phyloP scores from a whole-genome alignment of 352 stramenopile species.

The Aphanomyces stellatus region DNA sequence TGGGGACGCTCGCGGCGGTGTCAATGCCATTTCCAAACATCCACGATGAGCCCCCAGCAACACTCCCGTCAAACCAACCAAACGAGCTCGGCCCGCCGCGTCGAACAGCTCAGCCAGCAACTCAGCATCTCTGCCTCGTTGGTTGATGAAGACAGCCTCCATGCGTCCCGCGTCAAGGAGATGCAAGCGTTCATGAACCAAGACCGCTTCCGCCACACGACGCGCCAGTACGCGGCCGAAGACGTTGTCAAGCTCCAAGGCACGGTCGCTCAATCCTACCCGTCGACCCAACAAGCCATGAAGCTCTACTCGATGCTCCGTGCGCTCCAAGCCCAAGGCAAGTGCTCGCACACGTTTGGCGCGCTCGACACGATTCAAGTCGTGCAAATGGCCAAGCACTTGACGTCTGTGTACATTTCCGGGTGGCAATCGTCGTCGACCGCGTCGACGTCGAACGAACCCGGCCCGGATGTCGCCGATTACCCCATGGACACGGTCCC shows the following conservation, averaged over 20 bases:
- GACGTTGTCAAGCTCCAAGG: slow-evolving; percentile 85
- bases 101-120: slow-evolving; percentile 64
- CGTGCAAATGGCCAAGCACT: slow-evolving; percentile 91
- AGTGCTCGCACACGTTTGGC: slow-evolving; percentile 83
- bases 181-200: slow-evolving; percentile 58
- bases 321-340: slow-evolving; percentile 60
- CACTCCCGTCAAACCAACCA: background rate
- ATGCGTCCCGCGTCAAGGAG: slow-evolving; percentile 60
- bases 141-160: slow-evolving; percentile 50
- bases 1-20: no score
- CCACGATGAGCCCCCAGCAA: slow-evolving; percentile 13
- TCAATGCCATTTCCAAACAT: slow-evolving; percentile 12
- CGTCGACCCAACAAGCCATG: slow-evolving; percentile 45
- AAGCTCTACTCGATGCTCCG: slow-evolving; percentile 86
- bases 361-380: slow-evolving; percentile 93
- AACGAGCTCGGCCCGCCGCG: slow-evolving; percentile 29
- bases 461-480: slow-evolving; percentile 94
- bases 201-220: slow-evolving; percentile 72
- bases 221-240: slow-evolving; percentile 65
- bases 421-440: slow-evolving; percentile 97
- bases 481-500: slow-evolving; percentile 98
- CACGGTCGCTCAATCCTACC: slow-evolving; percentile 37
- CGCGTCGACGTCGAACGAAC: slow-evolving; percentile 94
- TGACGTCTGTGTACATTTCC: slow-evolving; percentile 95
- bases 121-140: slow-evolving; percentile 40